These are phyloP conservation scores for Brettanomyces sp. DNA, from an alignment of 805 yeast species.

Conservation along the genomic window DNA sequence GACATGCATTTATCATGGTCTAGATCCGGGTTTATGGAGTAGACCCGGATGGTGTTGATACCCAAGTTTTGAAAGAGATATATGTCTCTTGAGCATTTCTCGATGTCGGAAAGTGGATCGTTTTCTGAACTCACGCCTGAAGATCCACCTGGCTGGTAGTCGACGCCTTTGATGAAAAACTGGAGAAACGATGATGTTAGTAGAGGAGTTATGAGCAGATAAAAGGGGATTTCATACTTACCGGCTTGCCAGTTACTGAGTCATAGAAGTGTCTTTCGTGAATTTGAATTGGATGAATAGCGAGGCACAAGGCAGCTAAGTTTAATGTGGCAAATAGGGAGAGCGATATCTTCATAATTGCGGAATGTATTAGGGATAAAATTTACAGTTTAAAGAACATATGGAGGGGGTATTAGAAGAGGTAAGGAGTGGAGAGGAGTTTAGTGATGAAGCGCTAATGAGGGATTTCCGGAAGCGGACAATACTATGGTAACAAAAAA, in stretches of 20 bases:
- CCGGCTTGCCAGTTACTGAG: conserved; percentile 64
- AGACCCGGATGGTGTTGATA: conserved; percentile 79
- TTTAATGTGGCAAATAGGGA: too few species aligned
- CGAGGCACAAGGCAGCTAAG: too few species aligned
- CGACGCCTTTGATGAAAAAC: conserved; percentile 82
- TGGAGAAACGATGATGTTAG: conserved; percentile 12
- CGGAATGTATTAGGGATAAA: too few species aligned
- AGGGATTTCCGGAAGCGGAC: too few species aligned
- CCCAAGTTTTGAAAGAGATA: conserved; percentile 74
- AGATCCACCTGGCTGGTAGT: conserved; percentile 95
- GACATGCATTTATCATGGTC: conserved; percentile 91
- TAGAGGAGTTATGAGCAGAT: neutral
- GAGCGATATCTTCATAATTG: too few species aligned
- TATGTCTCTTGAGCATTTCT: conserved; percentile 73
- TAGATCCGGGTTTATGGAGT: conserved; percentile 73
- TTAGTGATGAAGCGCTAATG: too few species aligned
- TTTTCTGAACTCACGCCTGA: conserved; percentile 47
- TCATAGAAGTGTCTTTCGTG: conserved; percentile 69
- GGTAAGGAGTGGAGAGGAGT: too few species aligned
- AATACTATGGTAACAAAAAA: too few species aligned
- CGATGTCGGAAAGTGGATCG: conserved; percentile 74
- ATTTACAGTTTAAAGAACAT: too few species aligned
- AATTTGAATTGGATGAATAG: conserved; percentile 52
- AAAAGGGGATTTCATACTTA: conserved; percentile 22
- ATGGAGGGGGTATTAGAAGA: too few species aligned